Conservation (phyloP, 2,329 filamentous ascomycete species). For the Harringtonia lauricola region DNA sequence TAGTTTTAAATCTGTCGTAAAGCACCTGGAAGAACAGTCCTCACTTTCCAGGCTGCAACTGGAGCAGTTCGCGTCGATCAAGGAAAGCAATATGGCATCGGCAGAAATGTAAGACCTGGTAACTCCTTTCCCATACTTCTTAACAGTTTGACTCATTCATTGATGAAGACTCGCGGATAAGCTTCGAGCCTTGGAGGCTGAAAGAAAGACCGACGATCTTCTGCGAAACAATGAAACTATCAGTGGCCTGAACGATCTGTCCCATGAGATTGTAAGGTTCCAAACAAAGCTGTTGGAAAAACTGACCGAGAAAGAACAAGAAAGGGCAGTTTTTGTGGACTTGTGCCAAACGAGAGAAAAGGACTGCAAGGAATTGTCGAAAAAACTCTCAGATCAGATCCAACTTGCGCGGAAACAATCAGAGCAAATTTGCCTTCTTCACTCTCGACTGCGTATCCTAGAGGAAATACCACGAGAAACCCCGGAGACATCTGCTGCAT, state of each 20-base stretch:
- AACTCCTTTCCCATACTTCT: no score
- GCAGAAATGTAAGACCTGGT: background rate
- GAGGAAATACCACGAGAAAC: background rate
- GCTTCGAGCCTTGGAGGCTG: background rate
- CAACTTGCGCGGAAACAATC: background rate
- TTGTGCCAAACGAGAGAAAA: constrained; percentile 5
- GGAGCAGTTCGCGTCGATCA: background rate
- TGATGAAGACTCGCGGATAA: background rate
- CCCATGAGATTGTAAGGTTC: background rate
- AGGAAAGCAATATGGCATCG: background rate
- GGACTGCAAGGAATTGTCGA: background rate
- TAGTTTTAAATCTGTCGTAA: background rate
- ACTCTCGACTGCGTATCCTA: background rate
- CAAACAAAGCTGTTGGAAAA: background rate
- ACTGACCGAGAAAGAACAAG: background rate
- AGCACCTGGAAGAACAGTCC: background rate
- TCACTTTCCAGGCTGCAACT: background rate
- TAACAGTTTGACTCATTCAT: background rate
- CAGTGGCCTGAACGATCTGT: background rate
- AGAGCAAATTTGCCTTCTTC: background rate
- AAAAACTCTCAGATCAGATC: background rate
- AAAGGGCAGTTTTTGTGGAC: background rate
- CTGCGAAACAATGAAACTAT: background rate
- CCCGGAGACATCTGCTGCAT: background rate
- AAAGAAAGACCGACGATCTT: background rate